Conservation (phyloP, 371 early-diverging fungal genomes). For the Syncephalastrum monosporum region DNA sequence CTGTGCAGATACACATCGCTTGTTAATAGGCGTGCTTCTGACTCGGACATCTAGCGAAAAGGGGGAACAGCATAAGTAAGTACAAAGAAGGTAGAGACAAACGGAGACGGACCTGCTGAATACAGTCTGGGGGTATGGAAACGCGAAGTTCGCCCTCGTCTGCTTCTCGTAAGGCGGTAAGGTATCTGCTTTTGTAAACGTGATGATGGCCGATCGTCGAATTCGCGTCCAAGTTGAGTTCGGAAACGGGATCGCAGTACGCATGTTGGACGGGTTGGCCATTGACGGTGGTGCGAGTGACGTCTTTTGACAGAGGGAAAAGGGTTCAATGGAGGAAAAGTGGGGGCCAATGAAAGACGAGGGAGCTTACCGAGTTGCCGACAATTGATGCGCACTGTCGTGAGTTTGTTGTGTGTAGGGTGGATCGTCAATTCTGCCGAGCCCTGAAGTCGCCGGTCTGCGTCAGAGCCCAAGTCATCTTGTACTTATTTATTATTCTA, state of each 20-base stretch:
- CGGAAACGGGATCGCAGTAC: conserved; percentile 53
- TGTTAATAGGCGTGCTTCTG: conserved; percentile 24
- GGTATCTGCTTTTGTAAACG: conserved; percentile 58
- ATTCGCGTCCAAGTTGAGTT: conserved; percentile 42
- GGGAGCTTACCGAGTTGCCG: conserved; percentile 53
- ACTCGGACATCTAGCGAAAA: conserved; percentile 21
- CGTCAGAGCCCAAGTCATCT: conserved; percentile 58
- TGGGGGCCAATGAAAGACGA: not conserved
- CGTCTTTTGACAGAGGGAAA: conserved; percentile 33
- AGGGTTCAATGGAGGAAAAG: not conserved
- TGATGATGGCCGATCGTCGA: conserved; percentile 60
- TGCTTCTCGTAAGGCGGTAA: conserved; percentile 55
- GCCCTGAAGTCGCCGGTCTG: conserved; percentile 51
- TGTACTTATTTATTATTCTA: conserved; percentile 11
- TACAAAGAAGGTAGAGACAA: too few species aligned
- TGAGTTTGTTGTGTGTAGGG: conserved; percentile 41
- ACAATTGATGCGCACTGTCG: conserved; percentile 54
- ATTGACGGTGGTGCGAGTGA: conserved; percentile 59
- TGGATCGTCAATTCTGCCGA: conserved; percentile 61
- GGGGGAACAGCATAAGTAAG: not conserved
- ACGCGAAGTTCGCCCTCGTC: conserved; percentile 73
- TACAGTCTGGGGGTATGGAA: conserved; percentile 53
- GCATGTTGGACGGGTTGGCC: conserved; percentile 49
- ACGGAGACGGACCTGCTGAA: conserved; percentile 28
- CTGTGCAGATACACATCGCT: conserved; percentile 24